Conservation (phyloP, 2,329 filamentous ascomycete species). For the Lecanicillium sp. region DNA sequence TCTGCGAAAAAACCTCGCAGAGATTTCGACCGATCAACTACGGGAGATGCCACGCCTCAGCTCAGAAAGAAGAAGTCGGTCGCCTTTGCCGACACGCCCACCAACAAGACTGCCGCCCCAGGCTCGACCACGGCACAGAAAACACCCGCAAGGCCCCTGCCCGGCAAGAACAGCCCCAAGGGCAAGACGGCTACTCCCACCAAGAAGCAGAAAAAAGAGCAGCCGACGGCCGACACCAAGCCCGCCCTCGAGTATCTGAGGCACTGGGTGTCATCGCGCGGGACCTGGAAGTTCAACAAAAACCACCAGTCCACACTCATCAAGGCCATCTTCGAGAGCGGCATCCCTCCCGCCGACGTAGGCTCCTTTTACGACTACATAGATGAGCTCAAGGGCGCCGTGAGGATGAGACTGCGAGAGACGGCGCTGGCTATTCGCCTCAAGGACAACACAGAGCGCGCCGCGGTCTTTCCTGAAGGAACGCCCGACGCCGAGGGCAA, state of each 20-base stretch:
- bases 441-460: constrained; percentile 47
- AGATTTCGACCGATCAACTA: constrained; percentile 2
- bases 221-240: constrained; percentile 41
- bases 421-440: constrained; percentile 57
- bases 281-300: constrained; percentile 93
- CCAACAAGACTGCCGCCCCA: constrained; percentile 17
- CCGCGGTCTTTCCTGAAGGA: constrained; percentile 42
- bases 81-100: constrained; percentile 34
- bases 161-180: constrained; percentile 19
- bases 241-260: constrained; percentile 70
- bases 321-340: constrained; percentile 71
- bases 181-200: constrained; percentile 17
- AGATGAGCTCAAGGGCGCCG: constrained; percentile 68
- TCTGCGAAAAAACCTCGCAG: constrained; percentile 14
- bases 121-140: constrained; percentile 21
- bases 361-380: constrained; percentile 71
- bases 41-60: constrained; percentile 18
- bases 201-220: constrained; percentile 32
- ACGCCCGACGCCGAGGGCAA: constrained; percentile 44
- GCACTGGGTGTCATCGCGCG: constrained; percentile 64
- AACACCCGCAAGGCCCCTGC: constrained; percentile 30
- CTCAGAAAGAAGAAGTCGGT: constrained; percentile 41
- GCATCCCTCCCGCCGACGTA: constrained; percentile 65
- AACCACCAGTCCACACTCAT: constrained; percentile 80
- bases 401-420: constrained; percentile 62